phyloP scores from a whole-genome alignment of 495 filamentous ascomycete species.

The Hyaloscypha variabilis region DNA sequence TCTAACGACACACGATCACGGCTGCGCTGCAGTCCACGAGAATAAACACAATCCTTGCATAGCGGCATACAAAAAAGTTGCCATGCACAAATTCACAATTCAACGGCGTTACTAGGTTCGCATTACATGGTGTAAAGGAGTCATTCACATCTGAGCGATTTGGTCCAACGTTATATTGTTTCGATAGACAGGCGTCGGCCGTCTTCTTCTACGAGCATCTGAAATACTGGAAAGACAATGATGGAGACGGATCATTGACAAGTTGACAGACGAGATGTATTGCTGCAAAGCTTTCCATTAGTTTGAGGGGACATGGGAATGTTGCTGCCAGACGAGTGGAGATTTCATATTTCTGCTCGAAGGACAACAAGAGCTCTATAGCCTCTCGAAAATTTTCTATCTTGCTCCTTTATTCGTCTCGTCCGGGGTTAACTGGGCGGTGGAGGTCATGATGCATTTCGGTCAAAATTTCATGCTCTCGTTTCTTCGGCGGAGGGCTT shows the following conservation, averaged over 20 bases:
- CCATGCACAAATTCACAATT: constrained; percentile 38
- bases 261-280: constrained; percentile 25
- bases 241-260: constrained; percentile 17
- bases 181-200: constrained; percentile 31
- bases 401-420: constrained; percentile 18
- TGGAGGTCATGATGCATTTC: constrained; percentile 17
- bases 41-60: constrained; percentile 24
- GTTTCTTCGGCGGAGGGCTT: constrained; percentile 9
- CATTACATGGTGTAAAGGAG: constrained; percentile 35
- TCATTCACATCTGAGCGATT: constrained; percentile 35
- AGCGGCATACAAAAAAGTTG: constrained; percentile 28
- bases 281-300: constrained; percentile 26
- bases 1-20: constrained; percentile 55
- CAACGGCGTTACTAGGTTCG: constrained; percentile 35
- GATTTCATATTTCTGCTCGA: constrained; percentile 17
- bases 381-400: constrained; percentile 21
- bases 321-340: constrained; percentile 2
- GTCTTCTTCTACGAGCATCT: constrained; percentile 26
- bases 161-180: constrained; percentile 32
- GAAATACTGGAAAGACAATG: constrained; percentile 6
- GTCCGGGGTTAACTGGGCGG: neutral
- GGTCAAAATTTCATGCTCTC: constrained; percentile 18
- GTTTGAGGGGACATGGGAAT: constrained; percentile 11
- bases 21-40: constrained; percentile 25
- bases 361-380: constrained; percentile 4